These are phyloP conservation scores for Phytophthora ramorum DNA, from an alignment of 352 stramenopile species.

Conservation along the genomic window DNA sequence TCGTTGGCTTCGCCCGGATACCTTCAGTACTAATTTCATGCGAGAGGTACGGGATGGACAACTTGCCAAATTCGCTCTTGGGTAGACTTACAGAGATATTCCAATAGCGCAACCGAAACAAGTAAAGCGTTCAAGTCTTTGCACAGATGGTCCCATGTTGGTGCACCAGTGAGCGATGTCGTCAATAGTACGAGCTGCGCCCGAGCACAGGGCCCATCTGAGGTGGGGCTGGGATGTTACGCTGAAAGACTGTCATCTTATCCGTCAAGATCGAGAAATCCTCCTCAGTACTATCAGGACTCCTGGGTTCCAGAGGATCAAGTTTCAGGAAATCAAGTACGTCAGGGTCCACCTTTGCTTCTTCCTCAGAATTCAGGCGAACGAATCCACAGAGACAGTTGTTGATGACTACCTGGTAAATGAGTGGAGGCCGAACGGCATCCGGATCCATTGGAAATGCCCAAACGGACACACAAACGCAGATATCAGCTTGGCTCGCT, in stretches of 20 bases:
- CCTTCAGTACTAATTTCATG: neutral
- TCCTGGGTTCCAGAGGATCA: too few relatives aligned
- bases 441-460: constrained; percentile 1
- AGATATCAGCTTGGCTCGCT: neutral
- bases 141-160: constrained; percentile 1
- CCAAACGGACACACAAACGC: constrained; percentile 2
- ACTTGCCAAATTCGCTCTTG: constrained; percentile 7
- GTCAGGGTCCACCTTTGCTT: neutral
- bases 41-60: too few relatives aligned
- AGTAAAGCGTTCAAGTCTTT: neutral
- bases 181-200: constrained; percentile 5
- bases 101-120: constrained; percentile 5
- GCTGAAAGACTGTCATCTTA: too few relatives aligned
- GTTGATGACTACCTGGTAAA: neutral
- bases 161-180: constrained; percentile 4
- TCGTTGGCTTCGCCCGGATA: too few relatives aligned
- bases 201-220: neutral
- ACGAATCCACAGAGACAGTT: constrained; percentile 7
- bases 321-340: neutral
- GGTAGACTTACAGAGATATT: constrained; percentile 7
- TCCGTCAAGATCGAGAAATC: too few relatives aligned
- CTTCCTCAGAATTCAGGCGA: neutral
- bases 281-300: too few relatives aligned
- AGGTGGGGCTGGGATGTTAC: too few relatives aligned
- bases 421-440: neutral